Percentiles rank a stretch among this genome's conserved stretches.
phyloP scores from a whole-genome alignment of 495 filamentous ascomycete genomes.

The Extremus antarcticus region DNA sequence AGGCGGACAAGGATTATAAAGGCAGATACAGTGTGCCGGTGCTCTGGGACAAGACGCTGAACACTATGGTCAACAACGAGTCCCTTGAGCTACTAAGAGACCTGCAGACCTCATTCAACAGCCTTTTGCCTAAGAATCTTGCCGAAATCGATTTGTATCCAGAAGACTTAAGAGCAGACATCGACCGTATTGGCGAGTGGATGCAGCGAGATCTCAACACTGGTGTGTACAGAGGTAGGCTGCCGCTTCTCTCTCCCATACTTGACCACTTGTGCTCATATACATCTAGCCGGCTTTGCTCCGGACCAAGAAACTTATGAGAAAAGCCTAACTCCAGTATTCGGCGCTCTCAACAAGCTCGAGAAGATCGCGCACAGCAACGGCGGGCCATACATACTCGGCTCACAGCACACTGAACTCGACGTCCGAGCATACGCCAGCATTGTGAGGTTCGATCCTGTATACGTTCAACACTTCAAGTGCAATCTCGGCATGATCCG shows the following conservation, averaged over 20 bases:
- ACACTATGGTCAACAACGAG: conserved; percentile 44
- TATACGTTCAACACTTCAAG: conserved; percentile 50
- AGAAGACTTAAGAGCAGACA: conserved; percentile 28
- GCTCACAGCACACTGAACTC: conserved; percentile 38
- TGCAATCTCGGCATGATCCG: conserved; percentile 44
- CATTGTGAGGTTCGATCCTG: conserved; percentile 33
- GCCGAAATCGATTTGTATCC: conserved; percentile 38
- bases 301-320: conserved; percentile 39
- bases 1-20: conserved; percentile 39
- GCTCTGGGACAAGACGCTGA: conserved; percentile 44
- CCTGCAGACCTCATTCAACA: conserved; percentile 40
- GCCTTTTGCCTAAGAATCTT: conserved; percentile 26
- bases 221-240: conserved; percentile 40
- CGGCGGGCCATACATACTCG: conserved; percentile 40
- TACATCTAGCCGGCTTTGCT: conserved; percentile 38
- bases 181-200: conserved; percentile 38
- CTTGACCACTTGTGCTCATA: conserved; percentile 21
- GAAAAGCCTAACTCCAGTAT: conserved; percentile 35
- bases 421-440: conserved; percentile 43
- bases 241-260: conserved; percentile 21
- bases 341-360: conserved; percentile 42
- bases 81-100: conserved; percentile 42
- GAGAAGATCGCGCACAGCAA: conserved; percentile 36
- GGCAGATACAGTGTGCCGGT: conserved; percentile 45
- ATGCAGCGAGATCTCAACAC: conserved; percentile 38